phyloP scores from a whole-genome alignment of 805 yeast genomes.

The Sugiyamaella americana region DNA sequence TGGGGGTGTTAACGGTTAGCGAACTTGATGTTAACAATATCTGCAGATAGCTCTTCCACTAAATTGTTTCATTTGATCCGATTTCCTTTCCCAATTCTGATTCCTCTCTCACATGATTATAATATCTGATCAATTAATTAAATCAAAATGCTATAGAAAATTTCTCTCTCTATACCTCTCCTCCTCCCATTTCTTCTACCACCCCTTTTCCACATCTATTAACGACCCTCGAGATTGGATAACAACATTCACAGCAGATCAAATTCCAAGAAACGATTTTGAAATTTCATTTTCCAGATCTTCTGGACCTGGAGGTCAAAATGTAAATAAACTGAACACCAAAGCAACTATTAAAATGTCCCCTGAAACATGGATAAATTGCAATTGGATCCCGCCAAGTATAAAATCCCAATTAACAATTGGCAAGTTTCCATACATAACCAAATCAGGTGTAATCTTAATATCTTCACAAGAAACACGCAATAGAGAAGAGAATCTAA shows the following conservation, averaged over 20 bases:
- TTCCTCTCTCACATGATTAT: no score
- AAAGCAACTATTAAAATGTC: conserved; percentile 57
- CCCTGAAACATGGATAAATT: conserved; percentile 39
- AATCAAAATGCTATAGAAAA: no score
- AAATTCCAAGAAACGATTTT: conserved; percentile 44
- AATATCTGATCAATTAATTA: no score
- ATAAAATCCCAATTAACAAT: conserved; percentile 39
- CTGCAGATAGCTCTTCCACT: no score
- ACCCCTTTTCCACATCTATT: no score
- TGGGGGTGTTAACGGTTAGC: no score
- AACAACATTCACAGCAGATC: conserved; percentile 22
- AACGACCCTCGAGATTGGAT: conserved; percentile 50
- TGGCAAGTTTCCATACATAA: conserved; percentile 44
- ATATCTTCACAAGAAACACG: conserved; percentile 58
- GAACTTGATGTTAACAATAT: no score
- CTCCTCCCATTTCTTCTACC: no score
- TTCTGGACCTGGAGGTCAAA: conserved; percentile 85
- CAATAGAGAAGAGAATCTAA: conserved; percentile 50
- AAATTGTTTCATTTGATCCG: no score
- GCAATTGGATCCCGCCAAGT: conserved; percentile 55
- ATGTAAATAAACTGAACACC: conserved; percentile 64
- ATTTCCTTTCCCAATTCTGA: no score
- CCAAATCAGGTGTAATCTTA: conserved; percentile 49
- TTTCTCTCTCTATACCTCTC: no score
- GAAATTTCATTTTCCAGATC: conserved; percentile 48